phyloP scores from a whole-genome alignment of 352 stramenopile genomes.

The Pythium graminicola region DNA sequence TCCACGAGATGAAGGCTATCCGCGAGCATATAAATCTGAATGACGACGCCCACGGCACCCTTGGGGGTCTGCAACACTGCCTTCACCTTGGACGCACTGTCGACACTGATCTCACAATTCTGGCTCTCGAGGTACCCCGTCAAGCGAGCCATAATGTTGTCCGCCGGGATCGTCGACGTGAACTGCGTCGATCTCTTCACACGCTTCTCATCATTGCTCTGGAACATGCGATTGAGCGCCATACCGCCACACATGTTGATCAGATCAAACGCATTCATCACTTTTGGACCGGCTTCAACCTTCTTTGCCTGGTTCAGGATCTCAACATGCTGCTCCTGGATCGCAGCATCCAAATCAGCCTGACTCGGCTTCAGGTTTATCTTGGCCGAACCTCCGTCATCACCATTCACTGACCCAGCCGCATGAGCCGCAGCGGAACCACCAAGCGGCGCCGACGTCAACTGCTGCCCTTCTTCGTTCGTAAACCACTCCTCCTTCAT shows the following conservation, averaged over 20 bases:
- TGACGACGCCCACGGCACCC: slow-evolving; percentile 83
- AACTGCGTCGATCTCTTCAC: slow-evolving; percentile 84
- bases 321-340: slow-evolving; percentile 75
- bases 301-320: slow-evolving; percentile 53
- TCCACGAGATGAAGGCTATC: slow-evolving; percentile 83
- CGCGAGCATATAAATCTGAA: slow-evolving; percentile 87
- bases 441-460: neutral
- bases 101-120: slow-evolving; percentile 75
- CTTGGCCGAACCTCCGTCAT: slow-evolving; percentile 23
- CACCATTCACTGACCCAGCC: slow-evolving; percentile 10
- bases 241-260: slow-evolving; percentile 91
- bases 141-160: slow-evolving; percentile 70
- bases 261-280: slow-evolving; percentile 90
- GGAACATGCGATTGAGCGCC: slow-evolving; percentile 88
- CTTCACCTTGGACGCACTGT: slow-evolving; percentile 79
- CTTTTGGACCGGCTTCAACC: slow-evolving; percentile 60
- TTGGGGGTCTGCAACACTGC: slow-evolving; percentile 79
- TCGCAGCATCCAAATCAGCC: slow-evolving; percentile 74
- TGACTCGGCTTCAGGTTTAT: slow-evolving; percentile 79
- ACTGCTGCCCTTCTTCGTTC: slow-evolving; percentile 36
- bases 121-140: slow-evolving; percentile 70
- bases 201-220: slow-evolving; percentile 81
- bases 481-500: slow-evolving; percentile 87
- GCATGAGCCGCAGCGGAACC: slow-evolving; percentile 19
- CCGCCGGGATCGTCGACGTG: slow-evolving; percentile 72